These are phyloP conservation scores for Phyllosticta citriasiana DNA, from an alignment of 2,329 filamentous ascomycete species.

Conservation along the genomic window DNA sequence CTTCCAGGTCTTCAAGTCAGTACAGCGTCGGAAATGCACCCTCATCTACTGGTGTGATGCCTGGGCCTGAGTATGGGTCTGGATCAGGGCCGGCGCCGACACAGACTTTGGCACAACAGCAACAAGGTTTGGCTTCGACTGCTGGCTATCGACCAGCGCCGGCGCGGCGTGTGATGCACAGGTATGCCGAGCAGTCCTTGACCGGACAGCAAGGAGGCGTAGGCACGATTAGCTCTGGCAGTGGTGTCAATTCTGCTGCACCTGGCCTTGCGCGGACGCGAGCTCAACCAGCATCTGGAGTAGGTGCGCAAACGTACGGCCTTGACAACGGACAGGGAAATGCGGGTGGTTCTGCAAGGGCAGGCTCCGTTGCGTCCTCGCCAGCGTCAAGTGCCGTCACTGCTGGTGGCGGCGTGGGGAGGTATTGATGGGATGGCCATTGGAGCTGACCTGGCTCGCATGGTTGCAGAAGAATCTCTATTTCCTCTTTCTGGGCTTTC, in stretches of 20 bases:
- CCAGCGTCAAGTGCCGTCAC: neutral
- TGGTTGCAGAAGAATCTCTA: conserved; percentile 21
- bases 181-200: neutral
- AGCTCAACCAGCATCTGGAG: neutral
- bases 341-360: neutral
- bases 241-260: neutral
- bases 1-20: conserved; percentile 10
- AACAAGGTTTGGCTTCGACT: neutral
- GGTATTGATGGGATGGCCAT: conserved; percentile 9
- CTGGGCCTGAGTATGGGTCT: neutral
- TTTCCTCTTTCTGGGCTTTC: no score
- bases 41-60: conserved; percentile 4
- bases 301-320: neutral
- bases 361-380: neutral
- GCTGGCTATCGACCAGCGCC: neutral
- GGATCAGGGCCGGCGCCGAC: neutral
- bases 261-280: neutral
- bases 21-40: conserved; percentile 14
- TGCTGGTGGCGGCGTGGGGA: neutral
- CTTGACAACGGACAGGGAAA: neutral
- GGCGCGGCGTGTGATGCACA: neutral
- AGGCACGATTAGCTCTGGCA: neutral
- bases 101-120: neutral
- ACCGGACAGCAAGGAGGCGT: neutral
- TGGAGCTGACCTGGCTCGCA: conserved; percentile 17